Evolutionary conservation across 2,329 filamentous ascomycete species (phyloP).

Genomic region (Ophiosphaerella korrae): DNA sequence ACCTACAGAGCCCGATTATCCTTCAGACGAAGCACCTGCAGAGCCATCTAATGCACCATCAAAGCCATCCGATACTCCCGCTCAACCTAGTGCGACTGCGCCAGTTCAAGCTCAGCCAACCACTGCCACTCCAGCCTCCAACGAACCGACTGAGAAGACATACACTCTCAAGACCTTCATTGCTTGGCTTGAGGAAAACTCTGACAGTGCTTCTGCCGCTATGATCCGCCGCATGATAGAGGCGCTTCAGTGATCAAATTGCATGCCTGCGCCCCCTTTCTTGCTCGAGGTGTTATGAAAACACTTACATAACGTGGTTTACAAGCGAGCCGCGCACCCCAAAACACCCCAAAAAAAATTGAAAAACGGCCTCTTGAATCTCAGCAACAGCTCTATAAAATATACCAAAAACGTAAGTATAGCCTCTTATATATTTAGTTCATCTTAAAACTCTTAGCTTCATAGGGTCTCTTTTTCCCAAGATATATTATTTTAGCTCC

Average conservation of each 20-base stretch:
- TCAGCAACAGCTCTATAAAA: too few species aligned
- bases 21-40: too few species aligned
- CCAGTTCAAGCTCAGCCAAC: slow-evolving; percentile 11
- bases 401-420: too few species aligned
- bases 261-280: background rate
- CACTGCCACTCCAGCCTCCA: slow-evolving; percentile 1
- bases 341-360: too few species aligned
- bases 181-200: slow-evolving; percentile 28
- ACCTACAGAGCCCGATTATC: too few species aligned
- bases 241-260: slow-evolving; percentile 1
- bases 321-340: too few species aligned
- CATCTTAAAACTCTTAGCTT: too few species aligned
- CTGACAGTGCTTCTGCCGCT: slow-evolving; percentile 10
- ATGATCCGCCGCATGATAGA: slow-evolving; percentile 9
- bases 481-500: too few species aligned
- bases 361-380: too few species aligned
- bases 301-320: background rate
- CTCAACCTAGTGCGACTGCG: slow-evolving; percentile 8
- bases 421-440: too few species aligned
- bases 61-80: background rate
- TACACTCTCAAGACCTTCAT: slow-evolving; percentile 29
- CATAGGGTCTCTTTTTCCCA: too few species aligned
- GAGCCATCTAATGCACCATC: background rate
- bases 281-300: background rate
- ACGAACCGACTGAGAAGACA: slow-evolving; percentile 17